A percentile compares a stretch with the other conserved stretches of the same genome.
phyloP scores from a whole-genome alignment of 345 rosid genomes.

The Salix caprea region DNA sequence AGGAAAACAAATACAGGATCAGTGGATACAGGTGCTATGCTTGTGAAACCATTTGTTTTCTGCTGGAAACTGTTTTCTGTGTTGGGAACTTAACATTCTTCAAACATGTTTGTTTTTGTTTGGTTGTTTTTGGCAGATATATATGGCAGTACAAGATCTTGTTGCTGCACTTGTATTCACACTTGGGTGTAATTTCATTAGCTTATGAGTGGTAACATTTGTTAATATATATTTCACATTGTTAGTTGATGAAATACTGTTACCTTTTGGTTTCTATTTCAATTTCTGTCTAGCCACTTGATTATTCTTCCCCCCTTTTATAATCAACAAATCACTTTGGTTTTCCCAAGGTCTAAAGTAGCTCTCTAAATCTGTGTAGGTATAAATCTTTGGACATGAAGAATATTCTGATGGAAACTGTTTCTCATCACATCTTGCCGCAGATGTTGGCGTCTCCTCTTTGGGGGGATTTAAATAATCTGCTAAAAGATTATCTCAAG shows the following conservation, averaged over 20 bases:
- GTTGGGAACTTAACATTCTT: neutral
- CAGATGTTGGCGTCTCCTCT: conserved; percentile 81
- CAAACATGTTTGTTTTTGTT: conserved; percentile 15
- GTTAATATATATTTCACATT: neutral
- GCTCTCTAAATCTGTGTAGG: conserved; percentile 36
- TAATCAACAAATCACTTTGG: too few species aligned
- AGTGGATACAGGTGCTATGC: too few species aligned
- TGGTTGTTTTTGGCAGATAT: conserved; percentile 49
- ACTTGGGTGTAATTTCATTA: conserved; percentile 64
- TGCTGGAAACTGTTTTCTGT: neutral
- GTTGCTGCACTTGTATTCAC: conserved; percentile 82
- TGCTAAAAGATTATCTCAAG: conserved; percentile 82
- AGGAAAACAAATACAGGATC: too few species aligned
- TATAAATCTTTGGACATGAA: conserved; percentile 93
- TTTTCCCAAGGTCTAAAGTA: neutral
- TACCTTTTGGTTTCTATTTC: neutral
- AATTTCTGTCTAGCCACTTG: neutral
- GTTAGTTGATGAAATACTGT: neutral
- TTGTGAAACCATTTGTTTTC: neutral
- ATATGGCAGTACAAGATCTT: conserved; percentile 88
- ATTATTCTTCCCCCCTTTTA: too few species aligned
- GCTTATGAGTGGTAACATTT: conserved; percentile 70
- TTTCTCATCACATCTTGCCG: conserved; percentile 79
- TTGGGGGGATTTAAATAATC: conserved; percentile 64
- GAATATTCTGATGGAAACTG: conserved; percentile 91